phyloP scores from a whole-genome alignment of 225 moss, liverwort and hornwort species.

The Marchantia paleacea region DNA sequence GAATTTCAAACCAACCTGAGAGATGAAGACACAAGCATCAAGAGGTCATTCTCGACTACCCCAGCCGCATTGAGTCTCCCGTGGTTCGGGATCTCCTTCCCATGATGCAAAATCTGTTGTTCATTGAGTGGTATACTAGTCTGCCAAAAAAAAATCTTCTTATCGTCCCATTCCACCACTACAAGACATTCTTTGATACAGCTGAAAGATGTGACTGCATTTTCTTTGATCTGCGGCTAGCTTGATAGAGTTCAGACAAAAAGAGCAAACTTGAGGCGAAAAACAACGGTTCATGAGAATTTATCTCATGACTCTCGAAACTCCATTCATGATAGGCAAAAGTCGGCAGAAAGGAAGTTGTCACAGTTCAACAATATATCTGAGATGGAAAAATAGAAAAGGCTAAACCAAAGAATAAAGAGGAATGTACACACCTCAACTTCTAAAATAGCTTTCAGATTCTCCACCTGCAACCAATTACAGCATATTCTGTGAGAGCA shows the following conservation, averaged over 20 bases:
- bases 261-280: neutral
- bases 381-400: neutral
- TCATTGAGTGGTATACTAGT: constrained; percentile 87
- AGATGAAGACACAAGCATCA: constrained; percentile 82
- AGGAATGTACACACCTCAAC: constrained; percentile 68
- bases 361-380: neutral
- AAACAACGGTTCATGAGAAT: neutral
- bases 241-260: neutral
- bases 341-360: neutral
- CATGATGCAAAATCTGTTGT: constrained; percentile 85
- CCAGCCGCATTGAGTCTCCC: constrained; percentile 76
- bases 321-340: neutral
- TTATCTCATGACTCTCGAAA: neutral
- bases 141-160: constrained; percentile 40
- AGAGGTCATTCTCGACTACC: constrained; percentile 84
- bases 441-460: constrained; percentile 94
- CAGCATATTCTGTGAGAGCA: neutral
- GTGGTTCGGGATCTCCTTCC: constrained; percentile 71
- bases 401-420: neutral
- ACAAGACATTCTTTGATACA: neutral
- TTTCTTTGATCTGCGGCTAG: neutral
- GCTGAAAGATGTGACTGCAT: neutral
- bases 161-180: neutral
- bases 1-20: constrained; percentile 30
- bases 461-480: constrained; percentile 70